Evolutionary conservation across 2,329 filamentous ascomycete genomes (phyloP), one percentile per base, ranked within the genome.

Genomic region (Penicillium sp.): DNA sequence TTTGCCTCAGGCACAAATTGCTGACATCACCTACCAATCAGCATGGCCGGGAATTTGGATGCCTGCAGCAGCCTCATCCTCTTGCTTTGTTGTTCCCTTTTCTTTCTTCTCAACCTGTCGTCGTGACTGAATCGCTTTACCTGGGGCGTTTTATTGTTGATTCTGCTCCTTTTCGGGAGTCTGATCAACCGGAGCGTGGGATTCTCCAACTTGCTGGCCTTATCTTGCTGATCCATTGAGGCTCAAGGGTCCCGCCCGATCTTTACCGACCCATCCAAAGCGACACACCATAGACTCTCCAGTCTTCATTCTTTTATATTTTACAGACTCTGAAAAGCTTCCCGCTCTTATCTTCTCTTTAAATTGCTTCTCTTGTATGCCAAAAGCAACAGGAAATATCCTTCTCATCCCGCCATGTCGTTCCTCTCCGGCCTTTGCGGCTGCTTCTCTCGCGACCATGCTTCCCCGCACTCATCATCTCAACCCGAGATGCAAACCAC

Each of bases 51-150:
- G 55, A 70, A 70, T 63, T 31, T 66, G 62, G 68, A 67, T 71
- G 69, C 69, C 69, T 71, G 68, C 68, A 60, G 63, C 53, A 58
- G 59, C 55, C 53, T 57, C 54, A 53, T n/a, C 31, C 37, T 47
- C 26, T 43, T 57, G 46, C n/a, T 50, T 43, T 59, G 26, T 57
- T 39, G 42, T 50, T 39, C 52, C 21, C 50, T 56, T 55, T 52
- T 55, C 58, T 55, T 52, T 55, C 44, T 53, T 33, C 50, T 55
- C 52, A 46, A 23, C 42, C 46, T 58, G n/a, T 57, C 45, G 13
- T 26, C 33, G 19, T 57, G 29, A 47, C 19, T 29, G 7, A 16
- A 31, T 9, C 10, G 3, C 37, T 45, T 25, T 50, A 35, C 46
- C 31, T 35, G 35, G 25, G 31, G 14, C n/a, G 6, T 5, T 27